Evolutionary conservation across 805 yeast species (phyloP), one percentile per base, ranked within the genome.

Genomic region (Sugiyamaella chiloensis): DNA sequence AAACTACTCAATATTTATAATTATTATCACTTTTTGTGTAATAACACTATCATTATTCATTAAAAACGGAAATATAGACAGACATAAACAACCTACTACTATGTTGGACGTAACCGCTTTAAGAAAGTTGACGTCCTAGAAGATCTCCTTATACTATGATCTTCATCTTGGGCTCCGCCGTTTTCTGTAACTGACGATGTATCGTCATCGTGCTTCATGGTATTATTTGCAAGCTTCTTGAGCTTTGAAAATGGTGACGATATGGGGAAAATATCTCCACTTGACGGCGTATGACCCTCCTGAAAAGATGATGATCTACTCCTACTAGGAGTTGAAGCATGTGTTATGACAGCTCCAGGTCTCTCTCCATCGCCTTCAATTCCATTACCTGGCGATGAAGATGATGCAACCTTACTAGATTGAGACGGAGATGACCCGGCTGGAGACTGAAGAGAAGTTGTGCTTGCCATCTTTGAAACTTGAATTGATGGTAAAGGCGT

Each of bases 231-330:
- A 9, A 43, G 20, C 21, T 30, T 36, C 29, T 36, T 44, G 19
- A 44, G 37, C 31, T 44, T 44, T 31, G 42, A 27, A 21, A 44
- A 44, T 26, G 47, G 47, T 20, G 42, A 44, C 5, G 46, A 27
- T 19, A 21, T 31, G 12, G 29, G 42, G 29, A 39, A 24, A 31
- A 39, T 5, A 20, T 26, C 29, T 11, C 42, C 31, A 3, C 12
- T 24, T 16, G 14, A 19, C n/a, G n/a, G n/a, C n/a, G n/a, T n/a
- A 19, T n/a, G 17, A 21, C 21, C 35, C 27, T 5, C 9, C 29
- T 20, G 37, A 4, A 42, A 17, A 4, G 46, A 42, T 14, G 46
- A 42, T 16, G 46, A 29, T 16, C 46, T 12, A 30, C 46, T 42
- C 29, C 34, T 20, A 12, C 21, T 34, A 9, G 37, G 37, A 12